Evolutionary conservation across 768 basidiomycete species (phyloP).

Genomic region (Leccinum variicolor): DNA sequence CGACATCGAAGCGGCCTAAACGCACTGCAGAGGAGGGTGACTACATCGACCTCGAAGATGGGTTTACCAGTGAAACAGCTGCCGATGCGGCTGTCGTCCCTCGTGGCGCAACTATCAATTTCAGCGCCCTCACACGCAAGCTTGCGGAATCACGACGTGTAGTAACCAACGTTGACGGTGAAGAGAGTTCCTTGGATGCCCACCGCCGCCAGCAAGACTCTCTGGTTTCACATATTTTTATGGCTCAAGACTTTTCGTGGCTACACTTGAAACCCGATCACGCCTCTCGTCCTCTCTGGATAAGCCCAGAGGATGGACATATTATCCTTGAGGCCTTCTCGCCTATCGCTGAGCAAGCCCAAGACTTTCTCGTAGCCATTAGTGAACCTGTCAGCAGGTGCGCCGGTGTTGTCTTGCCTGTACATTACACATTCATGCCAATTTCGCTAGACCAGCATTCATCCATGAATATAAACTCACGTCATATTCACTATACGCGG

Average conservation of each 20-base stretch:
- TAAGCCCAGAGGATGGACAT: conserved; percentile 85
- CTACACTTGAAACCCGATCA: conserved; percentile 90
- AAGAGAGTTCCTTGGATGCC: conserved; percentile 52
- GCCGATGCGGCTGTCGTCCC: conserved; percentile 50
- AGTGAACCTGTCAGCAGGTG: conserved; percentile 98
- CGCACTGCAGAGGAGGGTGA: conserved; percentile 51
- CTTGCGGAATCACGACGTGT: conserved; percentile 59
- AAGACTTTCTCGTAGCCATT: conserved; percentile 97
- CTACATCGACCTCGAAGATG: conserved; percentile 56
- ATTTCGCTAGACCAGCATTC: conserved; percentile 74
- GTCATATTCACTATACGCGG: conserved; percentile 96
- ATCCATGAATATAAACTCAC: conserved; percentile 99
- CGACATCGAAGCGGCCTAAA: conserved; percentile 40
- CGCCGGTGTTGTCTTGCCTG: conserved; percentile 33
- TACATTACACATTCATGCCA: conserved; percentile 26
- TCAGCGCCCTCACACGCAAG: conserved; percentile 79
- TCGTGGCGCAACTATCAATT: conserved; percentile 78
- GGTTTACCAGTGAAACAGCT: conserved; percentile 37
- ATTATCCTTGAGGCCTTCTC: conserved; percentile 98
- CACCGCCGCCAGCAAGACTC: conserved; percentile 73
- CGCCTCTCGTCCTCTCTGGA: conserved; percentile 91
- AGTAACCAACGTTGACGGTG: conserved; percentile 31
- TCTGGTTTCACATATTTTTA: conserved; percentile 79
- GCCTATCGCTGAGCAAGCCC: conserved; percentile 95
- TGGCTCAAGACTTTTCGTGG: conserved; percentile 83